Evolutionary conservation across 1,284 basidiomycete species (phyloP).

Genomic region (Athelia sp.): DNA sequence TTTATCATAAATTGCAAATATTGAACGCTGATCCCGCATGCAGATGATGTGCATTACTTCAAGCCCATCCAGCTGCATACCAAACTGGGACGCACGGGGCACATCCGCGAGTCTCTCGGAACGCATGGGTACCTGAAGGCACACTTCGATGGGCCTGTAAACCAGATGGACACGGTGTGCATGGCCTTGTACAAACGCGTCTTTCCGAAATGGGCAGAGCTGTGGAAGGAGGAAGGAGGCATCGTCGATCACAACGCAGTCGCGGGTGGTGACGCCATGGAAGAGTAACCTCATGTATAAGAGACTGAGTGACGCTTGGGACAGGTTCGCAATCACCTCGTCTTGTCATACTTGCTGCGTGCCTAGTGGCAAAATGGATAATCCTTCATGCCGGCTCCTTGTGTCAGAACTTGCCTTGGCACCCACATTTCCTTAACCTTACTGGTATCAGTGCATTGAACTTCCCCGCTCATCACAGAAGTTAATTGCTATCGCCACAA

Average conservation of each 20-base stretch:
- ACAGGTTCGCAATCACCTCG: no score
- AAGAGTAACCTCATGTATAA: slow-evolving; percentile 9
- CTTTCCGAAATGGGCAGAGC: slow-evolving; percentile 77
- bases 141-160: slow-evolving; percentile 92
- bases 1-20: background rate
- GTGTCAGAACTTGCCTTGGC: no score
- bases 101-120: slow-evolving; percentile 91
- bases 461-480: no score
- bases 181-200: slow-evolving; percentile 90
- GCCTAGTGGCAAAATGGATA: no score
- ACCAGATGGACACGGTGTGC: slow-evolving; percentile 94
- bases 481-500: no score
- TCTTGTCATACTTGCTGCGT: no score
- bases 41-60: slow-evolving; percentile 91
- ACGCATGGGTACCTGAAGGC: slow-evolving; percentile 99
- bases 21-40: no score
- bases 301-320: no score
- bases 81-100: slow-evolving; percentile 89
- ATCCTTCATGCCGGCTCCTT: no score
- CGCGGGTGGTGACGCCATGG: slow-evolving; percentile 11
- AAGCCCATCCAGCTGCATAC: slow-evolving; percentile 92
- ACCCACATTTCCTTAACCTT: no score
- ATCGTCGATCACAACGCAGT: no score
- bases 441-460: no score
- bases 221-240: slow-evolving; percentile 35